Evolutionary conservation across 768 basidiomycete genomes (phyloP).

Genomic region (Auriscalpium vulgare): DNA sequence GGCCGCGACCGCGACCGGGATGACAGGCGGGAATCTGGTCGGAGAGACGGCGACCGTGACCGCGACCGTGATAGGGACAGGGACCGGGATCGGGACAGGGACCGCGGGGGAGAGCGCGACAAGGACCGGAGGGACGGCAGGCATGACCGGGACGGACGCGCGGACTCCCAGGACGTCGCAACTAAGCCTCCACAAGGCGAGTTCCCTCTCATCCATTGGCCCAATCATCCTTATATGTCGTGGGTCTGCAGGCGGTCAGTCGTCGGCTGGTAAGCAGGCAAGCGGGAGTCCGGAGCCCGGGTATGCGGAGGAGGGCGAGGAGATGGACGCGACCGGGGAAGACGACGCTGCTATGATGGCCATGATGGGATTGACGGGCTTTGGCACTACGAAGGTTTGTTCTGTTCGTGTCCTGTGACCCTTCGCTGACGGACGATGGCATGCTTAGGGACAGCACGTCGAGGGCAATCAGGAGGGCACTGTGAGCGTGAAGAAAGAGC

Average conservation of each 20-base stretch:
- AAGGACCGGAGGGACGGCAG: not conserved
- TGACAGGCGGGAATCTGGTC: conserved; percentile 28
- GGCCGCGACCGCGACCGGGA: conserved; percentile 50
- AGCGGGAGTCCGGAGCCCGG: conserved; percentile 22
- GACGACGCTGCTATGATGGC: conserved; percentile 82
- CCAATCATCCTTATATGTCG: not conserved
- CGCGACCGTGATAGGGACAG: conserved; percentile 35
- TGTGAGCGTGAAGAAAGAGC: conserved; percentile 64
- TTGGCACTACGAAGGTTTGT: conserved; percentile 80
- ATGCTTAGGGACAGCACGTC: conserved; percentile 64
- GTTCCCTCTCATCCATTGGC: not conserved
- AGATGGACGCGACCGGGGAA: conserved; percentile 46
- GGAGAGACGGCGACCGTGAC: conserved; percentile 7
- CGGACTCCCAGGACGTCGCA: not conserved
- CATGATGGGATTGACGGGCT: conserved; percentile 83
- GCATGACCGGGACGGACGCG: conserved; percentile 11
- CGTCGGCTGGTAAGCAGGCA: not conserved
- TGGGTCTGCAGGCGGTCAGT: not conserved
- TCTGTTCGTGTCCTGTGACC: not conserved
- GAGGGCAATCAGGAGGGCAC: conserved; percentile 74
- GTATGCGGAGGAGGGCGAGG: conserved; percentile 40
- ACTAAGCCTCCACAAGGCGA: not conserved
- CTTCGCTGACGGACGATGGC: not conserved
- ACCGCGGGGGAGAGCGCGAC: conserved; percentile 2
- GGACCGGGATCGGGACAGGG: conserved; percentile 31